phyloP scores from a whole-genome alignment of 2,329 filamentous ascomycete species.

The Sporothrix schenckii region DNA sequence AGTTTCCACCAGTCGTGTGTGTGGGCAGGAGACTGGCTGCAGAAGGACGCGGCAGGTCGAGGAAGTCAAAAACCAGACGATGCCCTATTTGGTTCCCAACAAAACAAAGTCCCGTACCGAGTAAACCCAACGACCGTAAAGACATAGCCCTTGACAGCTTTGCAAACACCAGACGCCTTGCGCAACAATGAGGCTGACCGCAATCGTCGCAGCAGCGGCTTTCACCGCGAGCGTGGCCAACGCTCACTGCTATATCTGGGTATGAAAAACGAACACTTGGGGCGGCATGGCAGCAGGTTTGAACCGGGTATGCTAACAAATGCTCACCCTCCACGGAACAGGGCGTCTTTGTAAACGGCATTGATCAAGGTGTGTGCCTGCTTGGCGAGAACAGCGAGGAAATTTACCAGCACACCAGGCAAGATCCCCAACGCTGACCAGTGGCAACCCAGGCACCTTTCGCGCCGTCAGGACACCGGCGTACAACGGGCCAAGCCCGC shows the following conservation, averaged over 20 bases:
- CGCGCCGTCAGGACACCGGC: constrained; percentile 37
- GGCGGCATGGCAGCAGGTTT: neutral
- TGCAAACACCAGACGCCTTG: neutral
- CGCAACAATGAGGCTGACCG: constrained; percentile 3
- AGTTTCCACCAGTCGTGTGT: neutral
- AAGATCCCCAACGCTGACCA: neutral
- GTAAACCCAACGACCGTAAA: neutral
- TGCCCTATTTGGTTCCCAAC: neutral
- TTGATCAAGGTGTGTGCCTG: constrained; percentile 35
- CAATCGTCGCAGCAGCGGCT: neutral
- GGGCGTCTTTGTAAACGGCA: constrained; percentile 39
- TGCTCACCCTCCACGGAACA: neutral
- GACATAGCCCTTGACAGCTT: neutral
- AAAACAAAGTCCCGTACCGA: neutral
- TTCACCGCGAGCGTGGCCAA: constrained; percentile 32
- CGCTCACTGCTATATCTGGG: constrained; percentile 38
- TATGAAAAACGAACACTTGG: constrained; percentile 9
- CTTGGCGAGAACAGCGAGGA: neutral
- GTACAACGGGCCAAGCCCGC: constrained; percentile 43
- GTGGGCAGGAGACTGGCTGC: neutral
- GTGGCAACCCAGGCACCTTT: constrained; percentile 32
- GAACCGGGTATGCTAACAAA: neutral
- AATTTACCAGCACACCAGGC: neutral
- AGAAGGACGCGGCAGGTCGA: neutral
- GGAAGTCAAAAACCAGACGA: neutral